phyloP scores from a whole-genome alignment of 2,329 filamentous ascomycete genomes.

The Arachnomyces sp. region DNA sequence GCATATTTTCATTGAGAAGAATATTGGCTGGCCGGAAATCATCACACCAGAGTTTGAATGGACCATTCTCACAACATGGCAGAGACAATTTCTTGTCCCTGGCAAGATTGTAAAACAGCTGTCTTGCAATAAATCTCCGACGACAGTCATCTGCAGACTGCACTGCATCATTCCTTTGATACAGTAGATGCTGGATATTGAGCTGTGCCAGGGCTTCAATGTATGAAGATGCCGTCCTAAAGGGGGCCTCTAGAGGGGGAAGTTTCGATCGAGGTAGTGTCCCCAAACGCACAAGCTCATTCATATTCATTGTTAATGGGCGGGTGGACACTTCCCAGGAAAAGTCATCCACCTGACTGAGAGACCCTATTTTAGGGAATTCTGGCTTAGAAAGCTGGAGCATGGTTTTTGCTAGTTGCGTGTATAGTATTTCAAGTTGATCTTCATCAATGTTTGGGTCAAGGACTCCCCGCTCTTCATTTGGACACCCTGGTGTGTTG shows the following conservation, averaged over 20 bases:
- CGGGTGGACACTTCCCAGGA: constrained; percentile 23
- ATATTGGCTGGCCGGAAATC: constrained; percentile 33
- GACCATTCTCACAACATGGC: no score
- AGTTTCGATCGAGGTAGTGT: constrained; percentile 13
- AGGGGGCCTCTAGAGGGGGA: no score
- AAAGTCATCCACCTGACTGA: constrained; percentile 20
- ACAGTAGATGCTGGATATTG: no score
- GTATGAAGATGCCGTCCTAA: background rate
- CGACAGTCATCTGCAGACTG: background rate
- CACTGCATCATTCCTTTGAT: constrained; percentile 1
- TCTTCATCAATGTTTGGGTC: constrained; percentile 27
- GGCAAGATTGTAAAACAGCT: constrained; percentile 2
- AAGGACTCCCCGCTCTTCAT: constrained; percentile 22
- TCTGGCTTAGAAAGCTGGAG: constrained; percentile 29
- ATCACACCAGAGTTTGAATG: no score
- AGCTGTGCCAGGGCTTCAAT: no score
- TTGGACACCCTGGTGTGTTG: constrained; percentile 16
- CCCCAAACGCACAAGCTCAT: constrained; percentile 25
- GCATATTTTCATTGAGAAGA: constrained; percentile 24
- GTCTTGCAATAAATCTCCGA: background rate
- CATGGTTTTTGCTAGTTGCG: constrained; percentile 34
- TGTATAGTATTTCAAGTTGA: constrained; percentile 29
- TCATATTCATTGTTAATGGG: constrained; percentile 38
- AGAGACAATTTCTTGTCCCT: no score
- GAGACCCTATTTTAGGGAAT: constrained; percentile 33